phyloP scores from a whole-genome alignment of 495 filamentous ascomycete genomes.

The Neurospora sp. region DNA sequence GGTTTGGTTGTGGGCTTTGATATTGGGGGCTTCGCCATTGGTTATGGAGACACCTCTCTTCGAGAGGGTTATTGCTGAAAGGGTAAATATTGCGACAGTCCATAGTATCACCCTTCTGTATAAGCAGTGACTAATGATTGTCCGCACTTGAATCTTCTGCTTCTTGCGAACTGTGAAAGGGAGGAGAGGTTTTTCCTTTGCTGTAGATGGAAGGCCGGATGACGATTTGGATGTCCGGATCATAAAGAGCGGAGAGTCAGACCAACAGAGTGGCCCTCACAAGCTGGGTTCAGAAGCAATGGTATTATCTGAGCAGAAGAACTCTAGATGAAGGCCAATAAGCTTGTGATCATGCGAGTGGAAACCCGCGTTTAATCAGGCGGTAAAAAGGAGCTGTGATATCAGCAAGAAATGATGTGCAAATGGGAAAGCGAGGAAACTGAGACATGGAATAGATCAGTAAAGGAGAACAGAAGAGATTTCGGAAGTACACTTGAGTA shows the following conservation, averaged over 20 bases:
- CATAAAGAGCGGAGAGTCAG: not conserved
- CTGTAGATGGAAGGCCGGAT: slow-evolving; percentile 7
- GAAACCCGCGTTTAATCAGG: not conserved
- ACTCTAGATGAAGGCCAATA: not conserved
- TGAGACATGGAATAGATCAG: not conserved
- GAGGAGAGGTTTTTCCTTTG: slow-evolving; percentile 12
- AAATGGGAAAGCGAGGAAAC: not conserved
- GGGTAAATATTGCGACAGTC: slow-evolving; percentile 18
- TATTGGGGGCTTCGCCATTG: slow-evolving; percentile 10
- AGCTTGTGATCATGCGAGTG: not conserved
- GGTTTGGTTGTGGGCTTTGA: not conserved
- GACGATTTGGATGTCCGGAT: slow-evolving; percentile 7
- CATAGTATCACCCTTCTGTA: slow-evolving; percentile 35
- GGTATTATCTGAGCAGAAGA: not conserved
- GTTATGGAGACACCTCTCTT: slow-evolving; percentile 7
- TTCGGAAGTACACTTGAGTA: not conserved
- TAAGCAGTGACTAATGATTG: slow-evolving; percentile 29
- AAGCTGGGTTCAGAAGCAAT: not conserved
- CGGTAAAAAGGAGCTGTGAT: not conserved
- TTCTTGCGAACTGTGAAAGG: slow-evolving; percentile 5
- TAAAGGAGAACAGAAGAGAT: not conserved
- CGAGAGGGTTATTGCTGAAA: slow-evolving; percentile 22
- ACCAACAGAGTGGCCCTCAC: not conserved
- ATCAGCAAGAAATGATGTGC: not conserved
- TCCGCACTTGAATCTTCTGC: slow-evolving; percentile 16